These are phyloP conservation scores for Cryptosporidium tyzzeri DNA, from an alignment of 169 alveolate genomes.

Conservation along the genomic window DNA sequence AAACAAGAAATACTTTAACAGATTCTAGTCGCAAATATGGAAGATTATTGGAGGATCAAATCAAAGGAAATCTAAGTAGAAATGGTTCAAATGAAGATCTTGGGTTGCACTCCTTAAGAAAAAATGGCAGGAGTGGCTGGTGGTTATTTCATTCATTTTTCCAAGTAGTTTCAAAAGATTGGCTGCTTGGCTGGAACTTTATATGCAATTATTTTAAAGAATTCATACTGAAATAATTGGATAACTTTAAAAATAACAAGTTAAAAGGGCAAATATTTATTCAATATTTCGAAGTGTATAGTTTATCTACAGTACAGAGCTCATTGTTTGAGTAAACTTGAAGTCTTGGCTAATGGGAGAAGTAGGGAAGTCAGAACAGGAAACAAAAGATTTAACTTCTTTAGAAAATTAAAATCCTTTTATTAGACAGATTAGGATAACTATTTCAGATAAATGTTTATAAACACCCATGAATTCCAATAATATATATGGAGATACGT, in stretches of 20 bases:
- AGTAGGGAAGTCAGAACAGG: too few relatives aligned
- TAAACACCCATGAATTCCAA: not conserved
- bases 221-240: not conserved
- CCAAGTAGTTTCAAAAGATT: conserved; percentile 1
- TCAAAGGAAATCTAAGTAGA: not conserved
- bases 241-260: not conserved
- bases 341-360: too few relatives aligned
- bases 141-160: not conserved
- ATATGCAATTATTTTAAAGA: conserved; percentile 2
- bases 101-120: not conserved
- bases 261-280: too few relatives aligned
- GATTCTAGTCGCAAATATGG: too few relatives aligned
- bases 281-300: too few relatives aligned
- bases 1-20: too few relatives aligned
- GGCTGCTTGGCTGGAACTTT: conserved; percentile 26
- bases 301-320: not conserved
- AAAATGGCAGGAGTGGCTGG: not conserved
- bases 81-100: not conserved
- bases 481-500: not conserved
- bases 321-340: not conserved
- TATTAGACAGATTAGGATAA: not conserved
- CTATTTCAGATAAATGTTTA: too few relatives aligned
- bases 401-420: not conserved
- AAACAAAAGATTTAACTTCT: too few relatives aligned
- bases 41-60: not conserved